phyloP scores from a whole-genome alignment of 768 basidiomycete genomes.

The Termitomyces sp. region DNA sequence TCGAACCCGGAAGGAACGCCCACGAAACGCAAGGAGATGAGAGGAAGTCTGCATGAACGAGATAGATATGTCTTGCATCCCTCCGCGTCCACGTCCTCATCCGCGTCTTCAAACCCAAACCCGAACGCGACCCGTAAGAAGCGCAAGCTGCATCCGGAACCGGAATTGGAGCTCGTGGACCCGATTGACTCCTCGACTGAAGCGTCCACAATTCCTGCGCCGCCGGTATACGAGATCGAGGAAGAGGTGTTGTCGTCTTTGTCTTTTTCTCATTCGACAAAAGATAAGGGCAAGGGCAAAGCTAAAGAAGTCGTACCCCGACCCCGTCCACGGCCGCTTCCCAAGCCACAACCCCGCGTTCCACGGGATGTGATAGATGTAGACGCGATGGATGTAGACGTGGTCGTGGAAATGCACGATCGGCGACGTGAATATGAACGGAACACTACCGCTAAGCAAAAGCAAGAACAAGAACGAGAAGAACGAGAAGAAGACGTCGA shows the following conservation, averaged over 20 bases:
- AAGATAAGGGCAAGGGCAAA: not conserved
- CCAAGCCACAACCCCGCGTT: not conserved
- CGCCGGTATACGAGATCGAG: not conserved
- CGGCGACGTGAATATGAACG: not conserved
- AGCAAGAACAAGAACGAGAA: not conserved
- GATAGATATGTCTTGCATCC: too few species aligned
- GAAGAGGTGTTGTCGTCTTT: too few species aligned
- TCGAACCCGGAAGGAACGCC: too few species aligned
- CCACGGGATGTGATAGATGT: too few species aligned
- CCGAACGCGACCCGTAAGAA: too few species aligned
- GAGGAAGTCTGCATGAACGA: too few species aligned
- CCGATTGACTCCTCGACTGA: too few species aligned
- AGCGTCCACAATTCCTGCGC: not conserved
- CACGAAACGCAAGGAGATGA: too few species aligned
- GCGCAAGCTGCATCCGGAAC: too few species aligned
- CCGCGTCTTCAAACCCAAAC: too few species aligned
- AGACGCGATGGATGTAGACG: not conserved
- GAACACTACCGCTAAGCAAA: not conserved
- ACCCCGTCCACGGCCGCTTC: not conserved
- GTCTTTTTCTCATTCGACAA: not conserved
- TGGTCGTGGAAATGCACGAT: not conserved
- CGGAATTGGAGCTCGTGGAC: too few species aligned
- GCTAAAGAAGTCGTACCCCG: not conserved
- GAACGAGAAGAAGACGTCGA: slow-evolving; percentile 6
- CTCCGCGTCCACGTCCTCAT: too few species aligned